Evolutionary conservation across 2,329 filamentous ascomycete species (phyloP), one percentile per base, ranked within the genome.

Genomic region (Pestalotiopsis sp.): DNA sequence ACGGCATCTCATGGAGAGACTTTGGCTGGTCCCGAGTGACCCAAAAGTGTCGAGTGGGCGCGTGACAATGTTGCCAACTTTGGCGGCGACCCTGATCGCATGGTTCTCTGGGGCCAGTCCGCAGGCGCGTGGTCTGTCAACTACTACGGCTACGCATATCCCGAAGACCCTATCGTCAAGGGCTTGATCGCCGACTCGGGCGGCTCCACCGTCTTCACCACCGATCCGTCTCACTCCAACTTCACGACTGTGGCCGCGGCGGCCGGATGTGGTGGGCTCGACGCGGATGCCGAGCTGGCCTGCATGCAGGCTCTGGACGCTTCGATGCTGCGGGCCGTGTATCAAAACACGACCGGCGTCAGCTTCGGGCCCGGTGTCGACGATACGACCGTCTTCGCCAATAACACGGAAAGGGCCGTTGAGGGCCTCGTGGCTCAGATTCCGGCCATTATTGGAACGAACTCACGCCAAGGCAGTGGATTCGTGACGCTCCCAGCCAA

Each of bases 91-190:
- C 73, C 76, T 2, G 68, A 74, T 1, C 74, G 77, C 13, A 84
- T 85, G 68, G 79, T 79, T 1, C 75, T 84, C 10, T 82, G 81
- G 71, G 84, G 84, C 20, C 81, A 84, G 74, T 84, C 82, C 26
- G 82, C 84, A 2, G 83, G 85, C 10, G 74, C 77, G 9, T 74
- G 80, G 3, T 74, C 77, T 14, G 79, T 78, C 2, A 82, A 84
- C 67, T 75, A 79, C 69, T 78, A 82, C 68, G 76, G 78, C 69
- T 83, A 81, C 69, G 81, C 83, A 9, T 84, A 78, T 82, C 70
- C 75, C n/a, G 75, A 84, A 3, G 79, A 85, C 65, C 83, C 83
- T 3, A 82, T 85, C 57, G 80, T 81, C 0, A 71, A 76, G 6
- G 61, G 61, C 2, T n/a, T 64, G 5, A 64, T 64, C 30, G 73